phyloP scores from a whole-genome alignment of 768 basidiomycete species.

The Suillus americanus region DNA sequence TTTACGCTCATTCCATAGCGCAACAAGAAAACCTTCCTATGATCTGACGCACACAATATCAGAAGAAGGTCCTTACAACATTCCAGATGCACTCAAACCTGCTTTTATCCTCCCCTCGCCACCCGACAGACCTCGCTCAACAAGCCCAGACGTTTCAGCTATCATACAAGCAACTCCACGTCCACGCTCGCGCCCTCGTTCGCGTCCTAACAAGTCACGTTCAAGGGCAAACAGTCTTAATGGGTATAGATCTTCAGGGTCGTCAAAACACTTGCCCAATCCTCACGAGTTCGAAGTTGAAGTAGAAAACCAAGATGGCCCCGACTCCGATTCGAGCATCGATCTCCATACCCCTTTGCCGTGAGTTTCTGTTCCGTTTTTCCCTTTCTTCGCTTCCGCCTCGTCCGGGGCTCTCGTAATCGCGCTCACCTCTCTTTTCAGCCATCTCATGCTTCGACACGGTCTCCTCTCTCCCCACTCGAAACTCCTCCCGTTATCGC shows the following conservation, averaged over 20 bases:
- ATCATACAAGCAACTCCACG: constrained; percentile 41
- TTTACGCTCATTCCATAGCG: background rate
- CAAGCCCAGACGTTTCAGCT: constrained; percentile 39
- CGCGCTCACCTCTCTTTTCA: constrained; percentile 20
- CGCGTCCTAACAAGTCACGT: background rate
- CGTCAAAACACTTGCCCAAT: background rate
- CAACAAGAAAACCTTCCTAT: background rate
- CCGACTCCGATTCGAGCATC: constrained; percentile 62
- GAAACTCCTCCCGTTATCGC: constrained; percentile 47
- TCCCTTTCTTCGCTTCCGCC: background rate
- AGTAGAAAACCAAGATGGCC: constrained; percentile 30
- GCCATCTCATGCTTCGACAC: constrained; percentile 64
- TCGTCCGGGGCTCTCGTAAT: background rate
- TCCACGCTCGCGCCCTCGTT: constrained; percentile 25
- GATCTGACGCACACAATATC: background rate
- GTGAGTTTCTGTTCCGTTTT: constrained; percentile 39
- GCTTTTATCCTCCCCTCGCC: too few species aligned
- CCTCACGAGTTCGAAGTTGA: background rate
- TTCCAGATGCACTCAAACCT: background rate
- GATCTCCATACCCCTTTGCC: constrained; percentile 70
- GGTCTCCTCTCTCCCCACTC: constrained; percentile 68
- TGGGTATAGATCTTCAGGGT: background rate
- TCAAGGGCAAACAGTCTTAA: background rate
- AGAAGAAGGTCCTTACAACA: constrained; percentile 1
- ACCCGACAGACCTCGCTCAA: constrained; percentile 18